Base-by-base conservation (phyloP, 805 yeast genomes). In the Millerozyma miso region DNA sequence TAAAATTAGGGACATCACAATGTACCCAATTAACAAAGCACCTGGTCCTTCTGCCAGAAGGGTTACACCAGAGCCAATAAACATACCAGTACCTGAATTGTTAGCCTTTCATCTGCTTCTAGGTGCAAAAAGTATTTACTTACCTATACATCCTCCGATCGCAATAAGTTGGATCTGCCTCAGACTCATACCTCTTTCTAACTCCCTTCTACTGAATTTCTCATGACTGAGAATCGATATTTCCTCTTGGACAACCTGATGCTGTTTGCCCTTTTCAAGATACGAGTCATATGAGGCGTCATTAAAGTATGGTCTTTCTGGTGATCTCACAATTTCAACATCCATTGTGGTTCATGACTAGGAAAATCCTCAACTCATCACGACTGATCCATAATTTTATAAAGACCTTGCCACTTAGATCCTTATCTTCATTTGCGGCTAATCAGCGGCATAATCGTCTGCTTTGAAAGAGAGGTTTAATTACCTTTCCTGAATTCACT, bases 131-230 rank as follows among this genome's bases (percentile, higher is more conserved):
- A 23, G 29, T 23, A 7, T 23, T 23, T 10, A 88, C 4, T 93
- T 83, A 23, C 96, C 96, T 46, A 87, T 83, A 40, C 91, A 83
- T 42, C 93, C 89, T 45, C 93, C 93, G 41, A 88, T 71, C 32
- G 95, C 88, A 55, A 87, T 83, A 80, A 85, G 79, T 47, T 80
- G 75, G 47, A 83, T 76, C 50, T 83, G 89, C 56, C 71, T 63
- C 37, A 65, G 51, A 48, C 65, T 66, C 52, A 69, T 61, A 10
- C 68, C 60, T 44, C 71, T 53, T 42, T 68, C 69, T 52, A 69
- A 60, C 4, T 65, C 49, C n/a, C 51, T 46, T 19, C 52, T 50
- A 7, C 54, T 50, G 17, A 10, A 10, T 23, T 10, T 23, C 10
- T 6, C 10, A 23, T 23, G 6, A 23, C 29, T 23, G 10, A 23